These are phyloP conservation scores for Wickerhamiella kurtzmanii DNA, from an alignment of 805 yeast genomes.

Conservation along the genomic window DNA sequence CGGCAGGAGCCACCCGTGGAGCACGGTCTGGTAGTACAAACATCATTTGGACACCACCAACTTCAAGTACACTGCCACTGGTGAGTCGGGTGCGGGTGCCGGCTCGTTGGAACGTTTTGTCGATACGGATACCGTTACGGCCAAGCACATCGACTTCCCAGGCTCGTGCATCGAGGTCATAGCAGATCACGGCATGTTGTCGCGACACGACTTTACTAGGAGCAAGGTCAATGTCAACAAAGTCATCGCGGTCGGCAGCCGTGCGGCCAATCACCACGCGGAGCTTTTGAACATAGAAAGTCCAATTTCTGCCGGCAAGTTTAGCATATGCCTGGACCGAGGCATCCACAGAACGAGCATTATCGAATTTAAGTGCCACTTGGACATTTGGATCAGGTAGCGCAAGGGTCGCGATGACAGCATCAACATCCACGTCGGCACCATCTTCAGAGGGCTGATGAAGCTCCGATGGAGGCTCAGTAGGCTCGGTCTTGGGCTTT, in stretches of 20 bases:
- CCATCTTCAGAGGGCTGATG: background rate
- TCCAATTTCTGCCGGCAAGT: slow-evolving; percentile 86
- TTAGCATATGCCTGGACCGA: slow-evolving; percentile 98
- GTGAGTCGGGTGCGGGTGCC: slow-evolving; percentile 37
- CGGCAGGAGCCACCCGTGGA: slow-evolving; percentile 41
- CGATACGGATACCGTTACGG: slow-evolving; percentile 86
- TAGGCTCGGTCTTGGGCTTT: too few relatives aligned
- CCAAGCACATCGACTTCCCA: slow-evolving; percentile 85
- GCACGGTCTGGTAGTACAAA: slow-evolving; percentile 86
- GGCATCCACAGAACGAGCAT: slow-evolving; percentile 47
- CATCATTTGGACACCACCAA: slow-evolving; percentile 99
- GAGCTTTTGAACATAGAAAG: slow-evolving; percentile 74
- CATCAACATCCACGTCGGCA: slow-evolving; percentile 15
- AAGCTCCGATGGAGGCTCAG: background rate
- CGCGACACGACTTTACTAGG: slow-evolving; percentile 96
- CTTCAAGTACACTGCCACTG: slow-evolving; percentile 84
- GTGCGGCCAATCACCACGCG: slow-evolving; percentile 76
- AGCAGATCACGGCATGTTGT: slow-evolving; percentile 72
- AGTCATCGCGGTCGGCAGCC: slow-evolving; percentile 32
- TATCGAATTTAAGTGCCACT: slow-evolving; percentile 61
- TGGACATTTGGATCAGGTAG: slow-evolving; percentile 60
- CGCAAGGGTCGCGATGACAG: slow-evolving; percentile 52
- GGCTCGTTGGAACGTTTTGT: slow-evolving; percentile 39
- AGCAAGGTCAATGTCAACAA: slow-evolving; percentile 71
- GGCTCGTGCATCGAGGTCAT: slow-evolving; percentile 54